Evolutionary conservation across 192 early-diverging fungal species (phyloP).

Genomic region (Backusella psychrophila): DNA sequence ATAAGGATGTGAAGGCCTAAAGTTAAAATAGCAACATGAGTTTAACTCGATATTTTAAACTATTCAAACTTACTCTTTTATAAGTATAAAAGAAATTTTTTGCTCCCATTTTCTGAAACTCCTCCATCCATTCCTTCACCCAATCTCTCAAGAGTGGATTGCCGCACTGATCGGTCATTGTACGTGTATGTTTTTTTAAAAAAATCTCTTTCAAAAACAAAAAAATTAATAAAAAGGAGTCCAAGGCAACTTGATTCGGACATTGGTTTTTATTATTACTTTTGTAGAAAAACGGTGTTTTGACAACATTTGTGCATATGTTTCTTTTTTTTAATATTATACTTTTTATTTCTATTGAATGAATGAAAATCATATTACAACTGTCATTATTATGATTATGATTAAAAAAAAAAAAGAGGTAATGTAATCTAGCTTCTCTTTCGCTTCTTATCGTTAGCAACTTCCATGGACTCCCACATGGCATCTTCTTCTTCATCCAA

Average conservation of each 20-base stretch:
- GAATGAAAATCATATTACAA: neutral
- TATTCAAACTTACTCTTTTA: conserved; percentile 39
- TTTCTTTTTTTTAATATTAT: no score
- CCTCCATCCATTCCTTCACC: conserved; percentile 68
- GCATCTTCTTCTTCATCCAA: conserved; percentile 60
- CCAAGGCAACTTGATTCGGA: no score
- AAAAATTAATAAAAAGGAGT: no score
- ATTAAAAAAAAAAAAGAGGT: neutral
- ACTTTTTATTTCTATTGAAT: neutral
- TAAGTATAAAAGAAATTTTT: conserved; percentile 55
- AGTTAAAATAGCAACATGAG: neutral
- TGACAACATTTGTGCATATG: no score
- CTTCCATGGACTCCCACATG: conserved; percentile 61
- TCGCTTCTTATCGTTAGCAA: conserved; percentile 20
- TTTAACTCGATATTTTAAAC: neutral
- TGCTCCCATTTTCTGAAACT: conserved; percentile 42
- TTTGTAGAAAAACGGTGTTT: no score
- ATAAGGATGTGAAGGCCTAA: conserved; percentile 62
- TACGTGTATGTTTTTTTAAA: neutral
- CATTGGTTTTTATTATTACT: no score
- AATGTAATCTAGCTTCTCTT: conserved; percentile 11
- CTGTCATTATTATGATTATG: neutral
- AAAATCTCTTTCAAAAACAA: no score
- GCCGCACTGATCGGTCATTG: conserved; percentile 41
- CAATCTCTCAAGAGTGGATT: conserved; percentile 69